These are phyloP conservation scores for Boletellus sp. DNA, from an alignment of 768 basidiomycete species.

Conservation along the genomic window DNA sequence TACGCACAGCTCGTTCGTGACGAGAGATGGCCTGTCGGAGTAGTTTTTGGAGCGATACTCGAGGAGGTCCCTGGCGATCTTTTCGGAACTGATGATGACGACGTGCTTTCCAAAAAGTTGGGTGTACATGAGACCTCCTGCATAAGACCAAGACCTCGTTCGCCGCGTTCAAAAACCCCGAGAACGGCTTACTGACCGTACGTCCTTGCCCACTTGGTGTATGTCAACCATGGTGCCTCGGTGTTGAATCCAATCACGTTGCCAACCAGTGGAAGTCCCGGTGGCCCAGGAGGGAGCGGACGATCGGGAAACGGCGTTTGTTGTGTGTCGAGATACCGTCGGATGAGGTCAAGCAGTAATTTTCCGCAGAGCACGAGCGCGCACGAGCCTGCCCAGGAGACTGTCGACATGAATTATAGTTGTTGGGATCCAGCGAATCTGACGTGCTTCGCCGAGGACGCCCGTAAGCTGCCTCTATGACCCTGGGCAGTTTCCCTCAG, in stretches of 20 bases:
- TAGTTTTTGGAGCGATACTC: conserved; percentile 45
- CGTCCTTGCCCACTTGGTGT: conserved; percentile 34
- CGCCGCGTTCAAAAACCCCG: not conserved
- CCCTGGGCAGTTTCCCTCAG: too few species aligned
- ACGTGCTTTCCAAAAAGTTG: conserved; percentile 42
- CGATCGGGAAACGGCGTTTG: not conserved
- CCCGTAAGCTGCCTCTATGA: too few species aligned
- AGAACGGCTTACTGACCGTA: conserved; percentile 25
- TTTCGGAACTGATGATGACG: conserved; percentile 42
- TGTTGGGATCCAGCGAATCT: not conserved
- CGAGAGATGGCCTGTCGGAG: conserved; percentile 43
- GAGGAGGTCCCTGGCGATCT: conserved; percentile 43
- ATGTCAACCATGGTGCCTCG: conserved; percentile 33
- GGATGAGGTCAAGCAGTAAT: not conserved
- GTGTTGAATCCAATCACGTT: conserved; percentile 35
- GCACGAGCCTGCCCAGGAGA: not conserved
- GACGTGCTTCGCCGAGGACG: not conserved
- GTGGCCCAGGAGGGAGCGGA: conserved; percentile 35
- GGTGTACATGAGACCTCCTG: conserved; percentile 45
- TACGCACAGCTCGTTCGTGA: conserved; percentile 14
- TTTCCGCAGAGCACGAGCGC: not conserved
- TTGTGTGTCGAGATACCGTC: not conserved
- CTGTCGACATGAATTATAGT: not conserved
- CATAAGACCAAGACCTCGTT: not conserved
- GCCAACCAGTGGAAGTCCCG: conserved; percentile 34